Conservation (phyloP, 148 eudicot species). For the Amaranthus hypochondriacus region DNA sequence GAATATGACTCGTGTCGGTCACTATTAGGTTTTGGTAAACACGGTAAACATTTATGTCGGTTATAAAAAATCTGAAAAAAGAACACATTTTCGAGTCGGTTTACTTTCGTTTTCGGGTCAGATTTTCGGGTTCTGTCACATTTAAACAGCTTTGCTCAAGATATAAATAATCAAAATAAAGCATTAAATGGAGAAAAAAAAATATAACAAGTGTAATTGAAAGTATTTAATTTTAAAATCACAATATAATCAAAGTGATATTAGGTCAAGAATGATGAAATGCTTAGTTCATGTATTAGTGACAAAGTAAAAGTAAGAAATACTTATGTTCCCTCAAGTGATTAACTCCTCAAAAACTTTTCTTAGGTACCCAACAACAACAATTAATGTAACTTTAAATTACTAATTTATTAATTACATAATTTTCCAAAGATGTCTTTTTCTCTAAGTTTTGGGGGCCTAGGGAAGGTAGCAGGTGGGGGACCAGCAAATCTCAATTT, state of each 20-base stretch:
- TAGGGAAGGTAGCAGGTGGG: slow-evolving; percentile 35
- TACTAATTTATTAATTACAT: slow-evolving; percentile 7
- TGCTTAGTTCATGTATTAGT: slow-evolving; percentile 11
- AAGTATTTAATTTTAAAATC: too few species aligned
- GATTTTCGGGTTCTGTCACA: too few species aligned
- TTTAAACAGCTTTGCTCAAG: too few species aligned
- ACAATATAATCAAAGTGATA: neutral
- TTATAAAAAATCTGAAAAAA: too few species aligned
- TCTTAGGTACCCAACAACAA: neutral
- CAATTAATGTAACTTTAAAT: slow-evolving; percentile 3
- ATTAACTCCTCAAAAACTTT: slow-evolving; percentile 10
- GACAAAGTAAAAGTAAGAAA: slow-evolving; percentile 10
- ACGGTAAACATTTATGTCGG: too few species aligned
- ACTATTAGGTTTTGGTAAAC: too few species aligned
- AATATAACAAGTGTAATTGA: too few species aligned
- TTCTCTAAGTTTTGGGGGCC: slow-evolving; percentile 29
- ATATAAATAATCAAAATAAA: too few species aligned
- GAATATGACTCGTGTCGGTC: too few species aligned
- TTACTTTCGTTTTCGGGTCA: too few species aligned
- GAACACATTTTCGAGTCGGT: too few species aligned
- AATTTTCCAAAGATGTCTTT: slow-evolving; percentile 11
- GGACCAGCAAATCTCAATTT: slow-evolving; percentile 47
- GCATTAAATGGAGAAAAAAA: too few species aligned
- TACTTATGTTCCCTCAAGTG: slow-evolving; percentile 9
- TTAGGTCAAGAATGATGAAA: slow-evolving; percentile 13